phyloP scores from a whole-genome alignment of 345 rosid genomes.

The Cardamine chenopodiifolia region DNA sequence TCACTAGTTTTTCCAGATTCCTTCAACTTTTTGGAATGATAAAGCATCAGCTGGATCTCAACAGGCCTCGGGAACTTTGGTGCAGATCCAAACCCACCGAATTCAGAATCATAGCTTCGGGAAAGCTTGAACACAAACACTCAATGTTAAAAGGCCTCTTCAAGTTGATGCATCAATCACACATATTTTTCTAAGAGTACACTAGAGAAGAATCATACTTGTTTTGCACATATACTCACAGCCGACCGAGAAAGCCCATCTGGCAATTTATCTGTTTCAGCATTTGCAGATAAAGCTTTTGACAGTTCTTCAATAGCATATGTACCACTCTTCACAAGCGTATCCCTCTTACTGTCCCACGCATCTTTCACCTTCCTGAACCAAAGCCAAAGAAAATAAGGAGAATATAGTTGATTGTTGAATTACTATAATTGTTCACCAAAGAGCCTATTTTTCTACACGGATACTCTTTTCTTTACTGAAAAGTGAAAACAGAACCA shows the following conservation, averaged over 20 bases:
- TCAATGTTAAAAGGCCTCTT: constrained; percentile 9
- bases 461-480: neutral
- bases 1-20: constrained; percentile 54
- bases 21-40: constrained; percentile 66
- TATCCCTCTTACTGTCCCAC: constrained; percentile 74
- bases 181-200: neutral
- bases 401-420: neutral
- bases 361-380: constrained; percentile 84
- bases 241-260: constrained; percentile 66
- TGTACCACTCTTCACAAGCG: constrained; percentile 70
- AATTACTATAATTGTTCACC: neutral
- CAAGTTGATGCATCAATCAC: neutral
- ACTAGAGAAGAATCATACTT: constrained; percentile 50
- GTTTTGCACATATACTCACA: constrained; percentile 69
- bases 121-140: constrained; percentile 64
- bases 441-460: neutral
- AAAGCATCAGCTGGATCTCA: constrained; percentile 89
- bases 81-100: constrained; percentile 92
- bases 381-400: constrained; percentile 16
- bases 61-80: constrained; percentile 99
- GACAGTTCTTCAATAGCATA: constrained; percentile 86
- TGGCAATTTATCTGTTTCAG: constrained; percentile 59
- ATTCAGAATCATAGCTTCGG: constrained; percentile 63
- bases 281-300: constrained; percentile 77
- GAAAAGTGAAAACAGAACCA: neutral